Evolutionary conservation across 2,329 filamentous ascomycete species (phyloP), one percentile per base, ranked within the genome.

Genomic region (Apiospora hydei): DNA sequence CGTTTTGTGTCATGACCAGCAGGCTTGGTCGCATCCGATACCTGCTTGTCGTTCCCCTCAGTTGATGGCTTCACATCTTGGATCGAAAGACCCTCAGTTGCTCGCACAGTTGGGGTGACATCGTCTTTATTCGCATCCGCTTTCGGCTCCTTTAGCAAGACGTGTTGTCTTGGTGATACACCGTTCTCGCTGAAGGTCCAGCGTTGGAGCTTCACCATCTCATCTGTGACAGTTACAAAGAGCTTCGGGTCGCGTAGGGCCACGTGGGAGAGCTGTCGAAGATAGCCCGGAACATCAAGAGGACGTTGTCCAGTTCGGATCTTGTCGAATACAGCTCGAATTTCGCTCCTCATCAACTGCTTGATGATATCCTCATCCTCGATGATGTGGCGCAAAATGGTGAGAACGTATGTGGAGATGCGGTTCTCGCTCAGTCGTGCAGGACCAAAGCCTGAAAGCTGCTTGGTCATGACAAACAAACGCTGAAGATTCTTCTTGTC

Each of bases 401-500:
- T 89, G 88, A 98, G 92, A 77, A 98, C 92, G 72, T 92, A 88
- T 30, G 85, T 81, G 3, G 86, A 84, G 51, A 89, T 83, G 70
- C 84, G 85, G 2, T 84, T 86, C 53, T 88, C 86, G 73, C 84
- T 87, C 13, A 99, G 88, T 71, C 92, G 92, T 71, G 93, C 89
- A 43, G 94, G 93, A 8, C 93, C 93, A 43, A 91, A 88, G 38
- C 93, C 93, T 26, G 94, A 92, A 72, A 98, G 89, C 81, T 98
- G 96, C 81, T 97, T 97, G 72, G 96, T 91, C 94, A 98, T 98
- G 69, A 98, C 89, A 82, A 99, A 98, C 30, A 99, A 86, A 41
- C 94, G 90, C 79, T 96, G 94, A 68, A 99, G 87, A 77, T 97
- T 97, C 79, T 92, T 93, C 84, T 95, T 98, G 80, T 98, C 93